Conservation (phyloP, 2,329 filamentous ascomycete genomes). For the Hypoxylon sp. region DNA sequence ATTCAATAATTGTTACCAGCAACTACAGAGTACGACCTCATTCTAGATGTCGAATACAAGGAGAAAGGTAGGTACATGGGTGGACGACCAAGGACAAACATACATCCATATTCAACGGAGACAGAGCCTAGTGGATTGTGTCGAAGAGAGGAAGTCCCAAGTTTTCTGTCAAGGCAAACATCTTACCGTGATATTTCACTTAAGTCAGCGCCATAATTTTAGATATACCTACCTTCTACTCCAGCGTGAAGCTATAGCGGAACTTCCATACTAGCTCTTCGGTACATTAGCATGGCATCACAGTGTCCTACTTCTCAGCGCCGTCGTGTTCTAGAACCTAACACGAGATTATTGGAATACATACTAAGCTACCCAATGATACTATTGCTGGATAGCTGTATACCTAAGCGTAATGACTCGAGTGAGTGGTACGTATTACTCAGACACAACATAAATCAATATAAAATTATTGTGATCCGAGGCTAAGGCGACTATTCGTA, state of each 20-base stretch:
- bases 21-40: not conserved
- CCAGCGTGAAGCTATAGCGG: not conserved
- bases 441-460: not conserved
- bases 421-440: not conserved
- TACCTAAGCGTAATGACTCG: not conserved
- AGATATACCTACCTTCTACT: not conserved
- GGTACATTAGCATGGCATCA: constrained; percentile 22
- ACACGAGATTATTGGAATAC: too few species aligned
- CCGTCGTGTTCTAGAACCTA: not conserved
- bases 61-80: not conserved
- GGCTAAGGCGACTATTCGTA: not conserved
- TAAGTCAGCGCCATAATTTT: constrained; percentile 4
- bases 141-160: not conserved
- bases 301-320: not conserved
- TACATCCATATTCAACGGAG: not conserved
- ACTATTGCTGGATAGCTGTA: too few species aligned
- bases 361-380: not conserved
- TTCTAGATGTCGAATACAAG: not conserved
- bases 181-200: not conserved
- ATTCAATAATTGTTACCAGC: constrained; percentile 14
- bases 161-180: constrained; percentile 7
- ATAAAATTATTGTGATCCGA: not conserved
- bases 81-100: not conserved
- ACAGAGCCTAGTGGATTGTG: not conserved
- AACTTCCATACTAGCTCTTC: constrained; percentile 7